These are phyloP conservation scores for Pelargonium hybrid DNA, from an alignment of 441 rosid species.

Conservation along the genomic window DNA sequence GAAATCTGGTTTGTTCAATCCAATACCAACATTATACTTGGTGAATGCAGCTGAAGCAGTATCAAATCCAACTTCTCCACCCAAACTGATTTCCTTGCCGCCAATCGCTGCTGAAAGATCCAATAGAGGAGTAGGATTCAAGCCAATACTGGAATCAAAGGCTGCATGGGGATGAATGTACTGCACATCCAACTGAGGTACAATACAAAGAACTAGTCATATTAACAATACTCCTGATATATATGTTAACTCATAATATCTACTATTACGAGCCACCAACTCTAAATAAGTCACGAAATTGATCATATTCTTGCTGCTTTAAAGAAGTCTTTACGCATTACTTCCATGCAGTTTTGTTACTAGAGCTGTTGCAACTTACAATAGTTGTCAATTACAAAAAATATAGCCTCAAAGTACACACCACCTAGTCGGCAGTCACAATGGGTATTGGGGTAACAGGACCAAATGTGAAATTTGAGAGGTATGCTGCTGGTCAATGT, in stretches of 20 bases:
- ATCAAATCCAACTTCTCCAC: constrained; percentile 71
- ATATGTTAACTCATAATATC: background rate
- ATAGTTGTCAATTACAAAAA: too few relatives aligned
- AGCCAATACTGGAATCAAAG: constrained; percentile 60
- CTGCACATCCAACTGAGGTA: constrained; percentile 57
- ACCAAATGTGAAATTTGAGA: too few relatives aligned
- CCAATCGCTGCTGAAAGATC: constrained; percentile 70
- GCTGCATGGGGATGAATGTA: constrained; percentile 65
- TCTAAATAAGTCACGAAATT: background rate
- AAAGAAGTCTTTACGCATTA: background rate
- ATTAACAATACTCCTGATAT: background rate
- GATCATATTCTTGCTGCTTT: background rate
- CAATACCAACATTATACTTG: constrained; percentile 60
- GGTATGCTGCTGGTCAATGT: too few relatives aligned
- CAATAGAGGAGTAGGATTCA: constrained; percentile 61
- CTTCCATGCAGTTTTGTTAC: background rate
- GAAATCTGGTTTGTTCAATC: constrained; percentile 50
- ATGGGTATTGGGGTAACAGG: too few relatives aligned
- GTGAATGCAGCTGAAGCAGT: constrained; percentile 53
- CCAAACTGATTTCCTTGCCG: constrained; percentile 44
- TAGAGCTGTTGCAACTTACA: too few relatives aligned
- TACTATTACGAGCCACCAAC: background rate
- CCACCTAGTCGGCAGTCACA: too few relatives aligned
- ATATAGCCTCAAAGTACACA: too few relatives aligned
- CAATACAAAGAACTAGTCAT: constrained; percentile 12